These are phyloP conservation scores for Boletellus ananas DNA, from an alignment of 768 basidiomycete species.

Conservation along the genomic window DNA sequence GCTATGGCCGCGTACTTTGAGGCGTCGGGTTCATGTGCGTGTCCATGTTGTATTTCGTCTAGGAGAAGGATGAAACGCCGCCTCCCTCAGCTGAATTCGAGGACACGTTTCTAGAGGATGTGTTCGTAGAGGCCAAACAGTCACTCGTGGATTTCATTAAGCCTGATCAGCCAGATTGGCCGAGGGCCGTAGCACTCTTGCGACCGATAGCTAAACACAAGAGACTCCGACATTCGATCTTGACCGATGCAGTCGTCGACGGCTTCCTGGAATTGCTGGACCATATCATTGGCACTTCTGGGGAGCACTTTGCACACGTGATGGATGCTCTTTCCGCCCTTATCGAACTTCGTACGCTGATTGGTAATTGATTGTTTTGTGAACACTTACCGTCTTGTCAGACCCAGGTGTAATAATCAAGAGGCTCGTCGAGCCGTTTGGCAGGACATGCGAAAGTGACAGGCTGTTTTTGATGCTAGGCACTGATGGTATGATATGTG, in stretches of 20 bases:
- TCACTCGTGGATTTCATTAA: slow-evolving; percentile 1
- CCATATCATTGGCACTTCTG: neutral
- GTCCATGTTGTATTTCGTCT: no score
- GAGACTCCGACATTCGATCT: slow-evolving; percentile 5
- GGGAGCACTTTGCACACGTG: slow-evolving; percentile 9
- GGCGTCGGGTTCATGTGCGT: slow-evolving; percentile 7
- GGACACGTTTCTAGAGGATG: neutral
- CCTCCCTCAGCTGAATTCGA: neutral
- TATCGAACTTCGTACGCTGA: slow-evolving; percentile 6
- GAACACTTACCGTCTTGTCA: neutral
- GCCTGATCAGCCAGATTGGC: slow-evolving; percentile 11
- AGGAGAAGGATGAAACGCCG: neutral
- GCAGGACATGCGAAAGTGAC: neutral
- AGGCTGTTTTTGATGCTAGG: slow-evolving; percentile 12
- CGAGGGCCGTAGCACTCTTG: slow-evolving; percentile 16
- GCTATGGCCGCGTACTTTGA: slow-evolving; percentile 16
- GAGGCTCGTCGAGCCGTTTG: neutral
- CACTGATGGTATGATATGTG: neutral
- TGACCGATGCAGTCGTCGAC: slow-evolving; percentile 6
- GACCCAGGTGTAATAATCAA: slow-evolving; percentile 2
- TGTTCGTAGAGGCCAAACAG: slow-evolving; percentile 5
- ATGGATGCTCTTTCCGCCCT: slow-evolving; percentile 17
- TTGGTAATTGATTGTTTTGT: neutral
- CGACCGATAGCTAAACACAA: slow-evolving; percentile 14
- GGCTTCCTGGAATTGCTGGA: slow-evolving; percentile 11